Evolutionary conservation across 257 asterid genomes (phyloP), one percentile per base, ranked within the genome.

Genomic region (Cynanchum wilfordii): DNA sequence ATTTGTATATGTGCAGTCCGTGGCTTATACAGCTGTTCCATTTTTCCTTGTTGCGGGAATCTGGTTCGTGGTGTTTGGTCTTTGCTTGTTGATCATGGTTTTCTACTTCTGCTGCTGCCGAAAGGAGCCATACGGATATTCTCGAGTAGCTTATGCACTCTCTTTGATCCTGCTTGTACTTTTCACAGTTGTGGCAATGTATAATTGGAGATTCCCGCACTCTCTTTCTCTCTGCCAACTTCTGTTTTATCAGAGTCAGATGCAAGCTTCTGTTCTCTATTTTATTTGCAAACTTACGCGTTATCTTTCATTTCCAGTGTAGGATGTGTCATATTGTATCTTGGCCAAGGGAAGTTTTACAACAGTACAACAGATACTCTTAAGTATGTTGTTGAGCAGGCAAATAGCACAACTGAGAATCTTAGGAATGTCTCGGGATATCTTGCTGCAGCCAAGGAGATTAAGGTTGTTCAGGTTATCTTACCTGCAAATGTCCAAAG

Each of bases 371-470:
- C 74, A 12, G 81, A 82, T 66, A 87, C 91, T 30, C 66, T 90
- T 84, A 81, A 74, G 33, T 88, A 87, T 74, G 87, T 90, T 30
- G 88, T 83, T 68, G 63, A 80, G 68, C 92, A 89, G 85, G 97
- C 97, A 10, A 89, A 89, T 64, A 74, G 44, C 59, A 93, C 96
- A 0, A 84, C 87, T 15, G 83, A 69, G 66, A 85, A 62, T 63
- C 87, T 93, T 30, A 82, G 84, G 81, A 80, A 86, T 30, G 90
- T 93, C 54, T 93, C 98, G 1, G 89, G 79, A 38, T 88, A 80
- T 88, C 90, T 93, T n/a, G 78, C 89, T 12, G 89, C 96, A 15
- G 98, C 98, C 65, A 90, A 87, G 82, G 89, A 83, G 70, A 76
- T 88, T 57, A 66, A 68, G 33, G 89, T 93, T 72, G 87, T 86